Conservation (phyloP, 257 asterid genomes). For the Rehmannia glutinosa region DNA sequence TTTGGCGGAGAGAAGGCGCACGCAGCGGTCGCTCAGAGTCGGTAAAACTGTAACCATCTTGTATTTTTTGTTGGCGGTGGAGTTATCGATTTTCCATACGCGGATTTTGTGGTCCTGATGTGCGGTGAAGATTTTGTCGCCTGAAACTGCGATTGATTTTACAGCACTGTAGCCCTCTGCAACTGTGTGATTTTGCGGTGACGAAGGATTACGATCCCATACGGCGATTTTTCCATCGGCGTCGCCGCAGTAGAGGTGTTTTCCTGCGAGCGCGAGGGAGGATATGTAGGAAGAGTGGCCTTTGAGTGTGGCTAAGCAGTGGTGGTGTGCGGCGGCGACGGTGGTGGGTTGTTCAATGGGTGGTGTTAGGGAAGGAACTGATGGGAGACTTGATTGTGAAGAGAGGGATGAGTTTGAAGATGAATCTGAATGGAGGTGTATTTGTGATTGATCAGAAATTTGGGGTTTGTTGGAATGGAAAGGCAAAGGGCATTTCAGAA, state of each 20-base stretch:
- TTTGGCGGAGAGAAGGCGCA: slow-evolving; percentile 37
- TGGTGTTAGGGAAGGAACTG: slow-evolving; percentile 59
- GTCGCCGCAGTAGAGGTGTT: slow-evolving; percentile 53
- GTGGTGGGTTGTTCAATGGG: slow-evolving; percentile 17
- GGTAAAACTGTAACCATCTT: slow-evolving; percentile 48
- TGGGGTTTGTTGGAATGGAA: slow-evolving; percentile 18
- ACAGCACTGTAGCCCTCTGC: slow-evolving; percentile 33
- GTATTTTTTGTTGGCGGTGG: slow-evolving; percentile 2
- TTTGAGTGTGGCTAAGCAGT: slow-evolving; percentile 43
- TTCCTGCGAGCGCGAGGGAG: slow-evolving; percentile 49
- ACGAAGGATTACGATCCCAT: slow-evolving; percentile 29
- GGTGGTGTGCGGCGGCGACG: slow-evolving; percentile 20
- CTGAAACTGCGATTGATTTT: slow-evolving; percentile 35
- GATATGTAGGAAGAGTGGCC: slow-evolving; percentile 48
- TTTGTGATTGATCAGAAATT: slow-evolving; percentile 24
- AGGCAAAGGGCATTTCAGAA: slow-evolving; percentile 26
- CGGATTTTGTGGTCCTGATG: slow-evolving; percentile 72
- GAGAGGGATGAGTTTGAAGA: slow-evolving; percentile 33
- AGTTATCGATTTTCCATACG: slow-evolving; percentile 54
- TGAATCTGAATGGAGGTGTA: slow-evolving; percentile 24
- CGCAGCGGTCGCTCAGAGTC: slow-evolving; percentile 47
- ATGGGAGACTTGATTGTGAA: slow-evolving; percentile 63
- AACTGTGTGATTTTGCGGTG: slow-evolving; percentile 14
- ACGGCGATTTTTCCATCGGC: slow-evolving; percentile 52
- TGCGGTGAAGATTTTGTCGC: slow-evolving; percentile 58